Conservation (phyloP, 2,329 filamentous ascomycete genomes). For the Neofusicoccum umdonicola region DNA sequence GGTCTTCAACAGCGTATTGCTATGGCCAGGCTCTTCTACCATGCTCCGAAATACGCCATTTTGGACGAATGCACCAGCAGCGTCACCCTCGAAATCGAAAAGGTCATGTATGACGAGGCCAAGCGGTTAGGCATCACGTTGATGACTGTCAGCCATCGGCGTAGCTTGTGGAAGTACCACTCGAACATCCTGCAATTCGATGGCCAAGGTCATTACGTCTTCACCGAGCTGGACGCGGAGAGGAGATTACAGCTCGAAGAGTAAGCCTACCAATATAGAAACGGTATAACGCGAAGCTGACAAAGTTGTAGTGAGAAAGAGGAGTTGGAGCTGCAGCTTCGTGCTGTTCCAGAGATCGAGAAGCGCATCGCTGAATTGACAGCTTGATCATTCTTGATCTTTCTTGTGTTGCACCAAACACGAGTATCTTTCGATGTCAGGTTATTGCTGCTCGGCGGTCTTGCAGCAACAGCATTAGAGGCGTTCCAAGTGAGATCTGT, state of each 20-base stretch:
- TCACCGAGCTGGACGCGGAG: slow-evolving; percentile 86
- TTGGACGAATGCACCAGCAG: slow-evolving; percentile 94
- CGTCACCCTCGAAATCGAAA: slow-evolving; percentile 92
- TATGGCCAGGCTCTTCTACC: slow-evolving; percentile 94
- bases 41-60: slow-evolving; percentile 88
- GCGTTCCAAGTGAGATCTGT: not conserved
- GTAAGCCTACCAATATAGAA: slow-evolving; percentile 39
- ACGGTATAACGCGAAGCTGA: slow-evolving; percentile 1
- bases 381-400: slow-evolving; percentile 17
- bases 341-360: slow-evolving; percentile 85
- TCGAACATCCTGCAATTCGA: slow-evolving; percentile 94
- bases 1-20: slow-evolving; percentile 94
- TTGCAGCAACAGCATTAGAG: not conserved
- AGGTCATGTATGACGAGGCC: slow-evolving; percentile 95
- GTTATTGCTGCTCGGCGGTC: not conserved
- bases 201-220: slow-evolving; percentile 87
- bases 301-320: slow-evolving; percentile 70
- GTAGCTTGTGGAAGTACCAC: slow-evolving; percentile 96
- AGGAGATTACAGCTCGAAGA: slow-evolving; percentile 82
- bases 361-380: slow-evolving; percentile 77
- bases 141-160: slow-evolving; percentile 91
- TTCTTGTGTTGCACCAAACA: not conserved
- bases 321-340: slow-evolving; percentile 79
- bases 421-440: not conserved
- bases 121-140: slow-evolving; percentile 89